Evolutionary conservation across 1,139 yeast species (phyloP).

Genomic region (Candida sp.): DNA sequence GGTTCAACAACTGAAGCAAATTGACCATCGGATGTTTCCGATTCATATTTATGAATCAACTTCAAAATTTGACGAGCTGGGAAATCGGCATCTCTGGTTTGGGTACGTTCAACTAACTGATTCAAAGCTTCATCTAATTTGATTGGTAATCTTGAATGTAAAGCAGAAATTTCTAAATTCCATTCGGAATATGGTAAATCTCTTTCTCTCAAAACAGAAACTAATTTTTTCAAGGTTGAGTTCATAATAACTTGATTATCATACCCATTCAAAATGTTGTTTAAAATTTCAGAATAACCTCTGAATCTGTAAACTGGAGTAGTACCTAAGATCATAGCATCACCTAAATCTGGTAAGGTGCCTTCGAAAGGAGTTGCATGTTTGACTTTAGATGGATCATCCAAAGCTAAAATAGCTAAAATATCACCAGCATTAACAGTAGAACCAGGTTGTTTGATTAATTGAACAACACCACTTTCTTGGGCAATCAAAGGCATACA

Average conservation of each 20-base stretch:
- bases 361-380: slow-evolving; percentile 97
- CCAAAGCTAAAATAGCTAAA: slow-evolving; percentile 88
- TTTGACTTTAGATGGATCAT: slow-evolving; percentile 96
- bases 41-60: slow-evolving; percentile 51
- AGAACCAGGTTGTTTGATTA: slow-evolving; percentile 97
- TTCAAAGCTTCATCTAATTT: slow-evolving; percentile 69
- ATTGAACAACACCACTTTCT: slow-evolving; percentile 90
- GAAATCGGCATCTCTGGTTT: slow-evolving; percentile 74
- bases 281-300: slow-evolving; percentile 54
- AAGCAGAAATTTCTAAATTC: slow-evolving; percentile 80
- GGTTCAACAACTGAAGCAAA: slow-evolving; percentile 68
- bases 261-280: slow-evolving; percentile 81
- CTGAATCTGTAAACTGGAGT: slow-evolving; percentile 79
- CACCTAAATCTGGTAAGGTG: slow-evolving; percentile 84
- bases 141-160: slow-evolving; percentile 84
- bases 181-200: slow-evolving; percentile 93
- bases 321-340: slow-evolving; percentile 78
- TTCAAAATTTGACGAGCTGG: slow-evolving; percentile 84
- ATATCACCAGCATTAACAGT: slow-evolving; percentile 96
- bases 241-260: slow-evolving; percentile 96
- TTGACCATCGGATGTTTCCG: slow-evolving; percentile 47
- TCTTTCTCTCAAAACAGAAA: slow-evolving; percentile 70
- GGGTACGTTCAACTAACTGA: slow-evolving; percentile 64
- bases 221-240: slow-evolving; percentile 68
- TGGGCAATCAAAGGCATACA: slow-evolving; percentile 89